Evolutionary conservation across 164 flowering plant genomes (phyloP).

Genomic region (Saururus chinensis): DNA sequence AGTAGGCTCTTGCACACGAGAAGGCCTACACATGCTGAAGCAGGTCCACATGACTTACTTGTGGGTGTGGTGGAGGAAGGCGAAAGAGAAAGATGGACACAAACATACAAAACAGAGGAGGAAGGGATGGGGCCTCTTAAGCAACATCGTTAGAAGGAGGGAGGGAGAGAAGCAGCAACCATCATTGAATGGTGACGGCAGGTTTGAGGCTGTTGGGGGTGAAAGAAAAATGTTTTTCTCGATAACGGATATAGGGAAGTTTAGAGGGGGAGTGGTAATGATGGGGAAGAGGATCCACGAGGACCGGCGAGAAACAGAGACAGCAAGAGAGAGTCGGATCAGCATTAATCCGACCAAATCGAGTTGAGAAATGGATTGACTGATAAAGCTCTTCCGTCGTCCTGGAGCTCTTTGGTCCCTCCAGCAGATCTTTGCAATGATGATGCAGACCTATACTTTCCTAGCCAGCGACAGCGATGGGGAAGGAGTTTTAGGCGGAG

Average conservation of each 20-base stretch:
- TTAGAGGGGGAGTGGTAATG: too few species aligned
- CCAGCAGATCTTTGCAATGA: too few species aligned
- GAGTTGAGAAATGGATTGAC: too few species aligned
- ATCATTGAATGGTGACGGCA: neutral
- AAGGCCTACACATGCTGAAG: neutral
- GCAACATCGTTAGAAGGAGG: neutral
- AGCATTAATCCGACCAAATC: too few species aligned
- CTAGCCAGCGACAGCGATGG: too few species aligned
- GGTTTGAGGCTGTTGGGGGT: slow-evolving; percentile 2
- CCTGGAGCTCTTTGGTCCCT: too few species aligned
- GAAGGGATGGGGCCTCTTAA: neutral
- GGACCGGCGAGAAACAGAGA: too few species aligned
- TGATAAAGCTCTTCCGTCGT: too few species aligned
- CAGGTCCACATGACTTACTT: neutral
- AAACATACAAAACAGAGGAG: neutral
- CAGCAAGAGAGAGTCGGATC: too few species aligned
- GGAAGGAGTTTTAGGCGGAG: too few species aligned
- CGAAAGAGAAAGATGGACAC: neutral
- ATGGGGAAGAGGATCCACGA: neutral
- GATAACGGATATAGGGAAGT: neutral
- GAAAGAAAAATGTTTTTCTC: neutral
- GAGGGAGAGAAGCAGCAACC: neutral
- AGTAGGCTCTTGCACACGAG: neutral
- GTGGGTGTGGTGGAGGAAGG: neutral
- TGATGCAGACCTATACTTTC: too few species aligned